Conservation (phyloP, 306 rosid genomes). For the Nissolia schottii region DNA sequence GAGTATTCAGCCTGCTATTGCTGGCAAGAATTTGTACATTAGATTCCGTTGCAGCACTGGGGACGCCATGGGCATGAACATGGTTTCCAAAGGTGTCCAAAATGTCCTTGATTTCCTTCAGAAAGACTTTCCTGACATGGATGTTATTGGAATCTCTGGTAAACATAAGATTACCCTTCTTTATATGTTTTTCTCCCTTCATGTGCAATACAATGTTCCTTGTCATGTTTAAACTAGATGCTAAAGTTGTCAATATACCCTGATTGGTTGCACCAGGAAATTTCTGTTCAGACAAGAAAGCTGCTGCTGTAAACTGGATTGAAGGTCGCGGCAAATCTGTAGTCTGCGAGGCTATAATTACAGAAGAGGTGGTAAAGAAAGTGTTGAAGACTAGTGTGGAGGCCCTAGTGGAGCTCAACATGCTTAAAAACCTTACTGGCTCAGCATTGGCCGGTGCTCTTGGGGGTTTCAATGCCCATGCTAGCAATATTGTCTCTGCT, state of each 20-base stretch:
- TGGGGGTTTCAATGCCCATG: slow-evolving; percentile 80
- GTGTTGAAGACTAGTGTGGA: slow-evolving; percentile 62
- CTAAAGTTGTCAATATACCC: slow-evolving; percentile 1
- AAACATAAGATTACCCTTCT: slow-evolving; percentile 3
- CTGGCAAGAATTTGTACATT: slow-evolving; percentile 62
- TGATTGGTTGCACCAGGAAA: slow-evolving; percentile 40
- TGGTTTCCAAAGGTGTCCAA: slow-evolving; percentile 79
- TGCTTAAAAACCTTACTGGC: slow-evolving; percentile 69
- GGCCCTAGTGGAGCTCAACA: slow-evolving; percentile 57
- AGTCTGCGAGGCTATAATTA: slow-evolving; percentile 60
- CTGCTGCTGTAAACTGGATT: slow-evolving; percentile 71
- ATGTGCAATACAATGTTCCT: background rate
- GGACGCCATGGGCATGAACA: slow-evolving; percentile 86
- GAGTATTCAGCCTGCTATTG: slow-evolving; percentile 45
- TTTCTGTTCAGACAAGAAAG: slow-evolving; percentile 73
- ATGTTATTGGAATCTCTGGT: slow-evolving; percentile 75
- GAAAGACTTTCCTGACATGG: slow-evolving; percentile 68
- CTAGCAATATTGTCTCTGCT: slow-evolving; percentile 75
- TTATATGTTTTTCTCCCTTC: background rate
- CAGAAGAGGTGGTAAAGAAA: slow-evolving; percentile 58
- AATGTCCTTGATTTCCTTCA: slow-evolving; percentile 62
- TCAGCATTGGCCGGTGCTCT: slow-evolving; percentile 71
- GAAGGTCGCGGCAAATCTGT: slow-evolving; percentile 76
- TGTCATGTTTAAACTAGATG: background rate
- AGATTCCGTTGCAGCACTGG: slow-evolving; percentile 71